Evolutionary conservation across 2,329 filamentous ascomycete species (phyloP), one percentile per base, ranked within the genome.

Genomic region (Coleophoma crateriformis): DNA sequence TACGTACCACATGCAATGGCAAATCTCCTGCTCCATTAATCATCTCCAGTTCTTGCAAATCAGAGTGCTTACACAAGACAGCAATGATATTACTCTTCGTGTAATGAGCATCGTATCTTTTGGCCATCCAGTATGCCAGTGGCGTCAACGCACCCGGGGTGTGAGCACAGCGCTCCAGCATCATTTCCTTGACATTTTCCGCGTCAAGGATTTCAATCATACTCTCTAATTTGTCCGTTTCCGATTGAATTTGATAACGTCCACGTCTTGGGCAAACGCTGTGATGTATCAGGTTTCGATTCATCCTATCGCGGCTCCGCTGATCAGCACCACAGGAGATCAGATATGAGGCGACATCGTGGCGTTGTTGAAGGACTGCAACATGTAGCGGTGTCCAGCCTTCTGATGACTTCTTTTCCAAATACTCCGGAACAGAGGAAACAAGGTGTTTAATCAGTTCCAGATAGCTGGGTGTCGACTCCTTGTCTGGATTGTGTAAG

Each of bases 321-420:
- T 88, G 84, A 60, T 94, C 81, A 2, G 87, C 87, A 3, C 86
- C 87, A 22, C 78, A 79, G 1, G 76, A 70, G 46, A 92, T 74
- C 34, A 95, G 74, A 0, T 81, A 70, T 58, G 80, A 78, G 14
- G 78, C 77, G 17, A 78, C 76, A 2, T 80, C 69, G 14, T 74
- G 58, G 17, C 77, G 75, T 11, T 78, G 75, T 3, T 79, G 67
- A 2, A 72, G 67, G 53, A 83, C 85, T 2, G 88, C 87, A 10
- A 88, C 64, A 49, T 83, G 76, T 1, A 95, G 72, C 2, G 89
- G 88, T 0, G 87, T 91, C 46, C 77, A 70, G 0, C 81, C 81
- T 7, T 70, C 61, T 1, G 71, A 64, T 1, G 76, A 80, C 59
- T 81, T 87, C 45, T 76, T 72, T 50, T 90, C 80, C 1, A 95